Conservation (phyloP, 1,284 basidiomycete species). For the Microbotryum intermedium region DNA sequence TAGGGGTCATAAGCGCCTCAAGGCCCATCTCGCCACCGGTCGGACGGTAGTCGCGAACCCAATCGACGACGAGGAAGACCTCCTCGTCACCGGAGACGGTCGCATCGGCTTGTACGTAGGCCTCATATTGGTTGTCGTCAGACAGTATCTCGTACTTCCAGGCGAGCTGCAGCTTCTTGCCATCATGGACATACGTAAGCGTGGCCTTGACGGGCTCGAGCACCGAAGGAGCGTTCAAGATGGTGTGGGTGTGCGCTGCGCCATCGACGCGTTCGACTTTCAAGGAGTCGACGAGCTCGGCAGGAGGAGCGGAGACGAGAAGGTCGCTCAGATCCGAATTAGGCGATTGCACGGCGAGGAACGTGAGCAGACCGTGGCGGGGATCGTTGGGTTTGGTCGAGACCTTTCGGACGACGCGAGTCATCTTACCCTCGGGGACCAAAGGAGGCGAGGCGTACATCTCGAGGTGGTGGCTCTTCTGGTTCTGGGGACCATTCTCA, state of each 20-base stretch:
- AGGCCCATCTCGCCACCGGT: slow-evolving; percentile 37
- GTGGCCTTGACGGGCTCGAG: slow-evolving; percentile 23
- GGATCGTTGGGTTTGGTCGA: slow-evolving; percentile 12
- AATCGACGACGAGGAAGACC: slow-evolving; percentile 32
- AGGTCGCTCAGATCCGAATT: not conserved
- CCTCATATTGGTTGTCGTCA: slow-evolving; percentile 34
- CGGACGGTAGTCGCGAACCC: slow-evolving; percentile 32
- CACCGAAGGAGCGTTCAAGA: slow-evolving; percentile 15
- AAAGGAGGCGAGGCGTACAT: slow-evolving; percentile 7
- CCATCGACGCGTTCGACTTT: not conserved
- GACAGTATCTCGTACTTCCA: slow-evolving; percentile 33
- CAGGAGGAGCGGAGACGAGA: slow-evolving; percentile 11
- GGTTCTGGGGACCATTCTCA: slow-evolving; percentile 9
- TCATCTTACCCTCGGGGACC: not conserved
- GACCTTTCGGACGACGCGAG: not conserved
- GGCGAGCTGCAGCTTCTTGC: slow-evolving; percentile 23
- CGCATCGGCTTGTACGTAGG: slow-evolving; percentile 30
- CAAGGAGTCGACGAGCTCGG: slow-evolving; percentile 7
- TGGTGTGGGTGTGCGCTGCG: slow-evolving; percentile 20
- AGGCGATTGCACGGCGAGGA: slow-evolving; percentile 18
- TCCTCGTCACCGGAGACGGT: slow-evolving; percentile 16
- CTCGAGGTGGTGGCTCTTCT: not conserved
- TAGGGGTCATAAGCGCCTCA: slow-evolving; percentile 26
- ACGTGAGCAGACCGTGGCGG: slow-evolving; percentile 24
- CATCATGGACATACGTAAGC: slow-evolving; percentile 26